Base-by-base conservation (phyloP, 495 filamentous ascomycete species). In the Xylaria bambusicola region DNA sequence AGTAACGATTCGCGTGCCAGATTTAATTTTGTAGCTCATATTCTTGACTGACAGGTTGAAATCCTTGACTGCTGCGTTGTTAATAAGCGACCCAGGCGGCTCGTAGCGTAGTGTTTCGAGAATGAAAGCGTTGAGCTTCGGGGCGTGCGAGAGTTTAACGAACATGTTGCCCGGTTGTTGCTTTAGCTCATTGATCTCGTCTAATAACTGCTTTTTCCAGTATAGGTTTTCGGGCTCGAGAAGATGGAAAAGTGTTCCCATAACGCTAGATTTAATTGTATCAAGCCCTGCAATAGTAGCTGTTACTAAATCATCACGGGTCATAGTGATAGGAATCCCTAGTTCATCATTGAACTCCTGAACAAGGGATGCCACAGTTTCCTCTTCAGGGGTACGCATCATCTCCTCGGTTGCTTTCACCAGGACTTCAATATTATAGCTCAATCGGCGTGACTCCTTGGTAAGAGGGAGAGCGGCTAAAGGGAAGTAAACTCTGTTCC, bases 71-170 rank as follows among this genome's bases (percentile, higher is more conserved):
- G 35, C 35, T 2, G 35, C 35, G n/a, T 38, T 38, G 35, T 38
- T 38, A 15, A 38, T 38, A 15, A 38, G 35, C 10, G 35, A 38
- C n/a, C 35, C 35, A 12, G 35, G 35, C 10, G 35, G 35, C 7
- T 38, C 9, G 35, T 38, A 38, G 35, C 35, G 35, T 12, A 38
- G 35, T 12, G 35, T 38, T 15, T 38, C 35, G 2, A 12, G 35
- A 12, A 38, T 38, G 35, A 38, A 38, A 3, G 27, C 73, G 73
- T 15, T 38, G 10, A 38, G 35, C 2, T 12, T 38, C 2, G 9
- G 35, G 10, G 3, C 35, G n/a, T 9, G 35, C n/a, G 35, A 3
- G 10, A 38, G 35, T 15, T 38, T 38, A 2, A 38, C 35, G 35
- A 38, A 38, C 35, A 38, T 38, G 35, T 38, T 15, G 10, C 35